phyloP scores from a whole-genome alignment of 768 basidiomycete genomes.

The Phanerochaete carnosa region DNA sequence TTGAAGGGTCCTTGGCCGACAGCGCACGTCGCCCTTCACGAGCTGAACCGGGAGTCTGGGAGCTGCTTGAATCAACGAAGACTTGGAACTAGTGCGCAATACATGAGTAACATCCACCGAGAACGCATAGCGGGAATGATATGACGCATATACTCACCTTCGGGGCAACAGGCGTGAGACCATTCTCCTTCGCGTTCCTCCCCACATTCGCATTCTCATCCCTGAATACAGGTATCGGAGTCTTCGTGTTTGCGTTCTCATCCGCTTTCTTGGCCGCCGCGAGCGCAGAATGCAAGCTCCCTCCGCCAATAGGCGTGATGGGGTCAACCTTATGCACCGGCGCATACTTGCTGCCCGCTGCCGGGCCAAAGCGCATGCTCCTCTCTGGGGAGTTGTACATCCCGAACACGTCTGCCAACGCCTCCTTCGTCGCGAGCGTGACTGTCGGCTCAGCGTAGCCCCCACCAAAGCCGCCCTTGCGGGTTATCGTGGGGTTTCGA shows the following conservation, averaged over 20 bases:
- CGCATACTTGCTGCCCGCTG: conserved; percentile 67
- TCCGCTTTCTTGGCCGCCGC: not conserved
- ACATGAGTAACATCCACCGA: not conserved
- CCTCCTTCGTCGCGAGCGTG: conserved; percentile 96
- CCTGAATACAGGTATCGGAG: not conserved
- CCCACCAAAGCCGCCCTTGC: conserved; percentile 41
- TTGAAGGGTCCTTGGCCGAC: conserved; percentile 39
- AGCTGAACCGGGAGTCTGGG: conserved; percentile 25
- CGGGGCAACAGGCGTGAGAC: conserved; percentile 26
- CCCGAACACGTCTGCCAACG: conserved; percentile 88
- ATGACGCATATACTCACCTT: conserved; percentile 32
- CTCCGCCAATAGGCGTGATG: conserved; percentile 31
- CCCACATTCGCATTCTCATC: conserved; percentile 10
- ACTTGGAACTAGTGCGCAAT: conserved; percentile 53
- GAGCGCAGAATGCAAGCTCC: not conserved
- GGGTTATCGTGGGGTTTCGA: conserved; percentile 25
- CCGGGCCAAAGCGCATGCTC: conserved; percentile 48
- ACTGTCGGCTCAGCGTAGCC: conserved; percentile 72
- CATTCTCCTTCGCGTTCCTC: conserved; percentile 38
- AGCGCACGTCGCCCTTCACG: conserved; percentile 39
- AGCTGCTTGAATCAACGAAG: conserved; percentile 51
- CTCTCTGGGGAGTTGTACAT: conserved; percentile 95
- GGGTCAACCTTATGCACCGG: conserved; percentile 67
- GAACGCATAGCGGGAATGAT: conserved; percentile 11
- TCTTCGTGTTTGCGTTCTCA: conserved; percentile 29